These are phyloP conservation scores for Theileria parva DNA, from an alignment of 169 alveolate species.

Conservation along the genomic window DNA sequence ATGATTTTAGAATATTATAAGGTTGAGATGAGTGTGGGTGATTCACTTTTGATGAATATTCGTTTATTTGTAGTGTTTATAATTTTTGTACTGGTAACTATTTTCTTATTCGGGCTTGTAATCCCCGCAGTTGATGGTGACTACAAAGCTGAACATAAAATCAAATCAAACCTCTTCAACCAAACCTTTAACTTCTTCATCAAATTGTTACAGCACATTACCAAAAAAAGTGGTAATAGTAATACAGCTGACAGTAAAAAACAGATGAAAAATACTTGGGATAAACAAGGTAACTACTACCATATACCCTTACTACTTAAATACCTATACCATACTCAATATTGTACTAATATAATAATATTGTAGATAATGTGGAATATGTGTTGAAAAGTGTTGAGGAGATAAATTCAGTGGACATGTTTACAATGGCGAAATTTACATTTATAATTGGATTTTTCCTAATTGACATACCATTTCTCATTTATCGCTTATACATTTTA, in stretches of 20 bases:
- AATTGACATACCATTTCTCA: constrained; percentile 59
- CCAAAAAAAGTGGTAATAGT: background rate
- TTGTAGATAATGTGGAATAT: background rate
- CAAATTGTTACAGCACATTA: background rate
- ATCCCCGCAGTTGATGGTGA: constrained; percentile 65
- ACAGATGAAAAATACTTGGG: background rate
- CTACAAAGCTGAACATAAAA: constrained; percentile 8
- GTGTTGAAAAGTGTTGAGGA: constrained; percentile 18
- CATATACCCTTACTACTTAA: background rate
- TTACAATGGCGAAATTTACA: constrained; percentile 63
- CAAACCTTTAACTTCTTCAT: background rate
- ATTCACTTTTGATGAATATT: background rate
- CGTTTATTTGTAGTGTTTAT: constrained; percentile 11
- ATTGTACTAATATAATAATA: background rate
- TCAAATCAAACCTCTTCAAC: constrained; percentile 6
- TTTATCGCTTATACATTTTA: constrained; percentile 34
- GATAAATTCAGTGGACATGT: constrained; percentile 52
- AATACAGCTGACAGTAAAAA: constrained; percentile 1
- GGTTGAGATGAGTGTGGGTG: constrained; percentile 11
- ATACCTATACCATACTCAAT: background rate
- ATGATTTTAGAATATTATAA: constrained; percentile 16
- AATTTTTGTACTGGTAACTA: constrained; percentile 13
- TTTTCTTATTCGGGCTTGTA: constrained; percentile 44
- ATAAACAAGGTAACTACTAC: background rate
- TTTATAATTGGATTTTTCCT: constrained; percentile 58